Evolutionary conservation across 2,329 filamentous ascomycete genomes (phyloP).

Genomic region (Cercospora nicotianae): DNA sequence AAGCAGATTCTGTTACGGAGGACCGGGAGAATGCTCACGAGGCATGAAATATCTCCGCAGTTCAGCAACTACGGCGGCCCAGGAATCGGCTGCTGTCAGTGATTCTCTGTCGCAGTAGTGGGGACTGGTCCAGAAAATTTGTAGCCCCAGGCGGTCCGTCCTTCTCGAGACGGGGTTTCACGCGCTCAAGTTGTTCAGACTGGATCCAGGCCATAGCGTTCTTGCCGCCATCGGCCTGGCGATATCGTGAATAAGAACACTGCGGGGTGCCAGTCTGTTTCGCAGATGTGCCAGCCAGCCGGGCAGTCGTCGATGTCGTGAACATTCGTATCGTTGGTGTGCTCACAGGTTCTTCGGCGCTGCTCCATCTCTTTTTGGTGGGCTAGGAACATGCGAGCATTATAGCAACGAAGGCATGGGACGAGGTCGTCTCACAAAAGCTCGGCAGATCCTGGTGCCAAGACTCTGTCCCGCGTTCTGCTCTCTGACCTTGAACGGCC

Average conservation of each 20-base stretch:
- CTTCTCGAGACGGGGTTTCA: not conserved
- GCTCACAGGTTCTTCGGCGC: too few species aligned
- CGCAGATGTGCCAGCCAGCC: not conserved
- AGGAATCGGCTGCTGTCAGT: not conserved
- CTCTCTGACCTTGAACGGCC: not conserved
- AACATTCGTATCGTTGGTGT: not conserved
- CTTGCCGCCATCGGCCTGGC: not conserved
- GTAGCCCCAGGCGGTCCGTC: not conserved
- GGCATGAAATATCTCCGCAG: not conserved
- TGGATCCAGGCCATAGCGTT: not conserved
- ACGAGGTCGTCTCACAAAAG: not conserved
- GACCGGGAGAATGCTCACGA: not conserved
- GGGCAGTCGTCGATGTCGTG: not conserved
- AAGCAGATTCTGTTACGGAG: not conserved
- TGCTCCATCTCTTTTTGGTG: not conserved
- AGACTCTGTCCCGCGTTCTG: not conserved
- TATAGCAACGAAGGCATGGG: not conserved
- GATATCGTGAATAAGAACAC: not conserved
- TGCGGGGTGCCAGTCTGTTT: not conserved
- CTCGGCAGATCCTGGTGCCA: not conserved
- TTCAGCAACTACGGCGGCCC: not conserved
- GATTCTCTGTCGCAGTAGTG: not conserved
- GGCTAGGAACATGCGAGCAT: not conserved
- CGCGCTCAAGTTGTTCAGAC: not conserved
- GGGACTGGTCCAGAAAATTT: not conserved